phyloP scores from a whole-genome alignment of 805 yeast genomes.

The Ogataea pini region DNA sequence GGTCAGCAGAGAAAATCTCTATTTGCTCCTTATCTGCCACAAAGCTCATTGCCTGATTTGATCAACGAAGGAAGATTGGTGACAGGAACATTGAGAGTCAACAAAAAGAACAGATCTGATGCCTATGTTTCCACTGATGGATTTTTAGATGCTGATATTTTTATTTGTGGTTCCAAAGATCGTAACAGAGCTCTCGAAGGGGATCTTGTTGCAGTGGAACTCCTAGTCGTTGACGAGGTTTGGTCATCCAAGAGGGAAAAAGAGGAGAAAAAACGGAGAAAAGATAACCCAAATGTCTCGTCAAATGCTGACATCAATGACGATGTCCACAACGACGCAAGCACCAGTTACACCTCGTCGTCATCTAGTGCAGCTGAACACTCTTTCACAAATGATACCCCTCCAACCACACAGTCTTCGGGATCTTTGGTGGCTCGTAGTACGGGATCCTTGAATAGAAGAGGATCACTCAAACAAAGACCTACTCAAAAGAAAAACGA shows the following conservation, averaged over 20 bases:
- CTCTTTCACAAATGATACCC: conserved; percentile 34
- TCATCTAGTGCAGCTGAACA: conserved; percentile 33
- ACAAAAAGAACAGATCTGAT: conserved; percentile 94
- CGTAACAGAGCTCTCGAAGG: conserved; percentile 97
- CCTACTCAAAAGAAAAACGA: conserved; percentile 97
- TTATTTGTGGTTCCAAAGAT: conserved; percentile 97
- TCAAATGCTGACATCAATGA: conserved; percentile 47
- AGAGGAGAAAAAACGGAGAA: conserved; percentile 92
- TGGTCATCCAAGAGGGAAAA: conserved; percentile 97
- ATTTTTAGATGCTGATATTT: conserved; percentile 91
- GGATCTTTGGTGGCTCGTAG: conserved; percentile 23
- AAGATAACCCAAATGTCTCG: conserved; percentile 35
- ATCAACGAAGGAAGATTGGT: conserved; percentile 89
- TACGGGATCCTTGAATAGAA: conserved; percentile 55
- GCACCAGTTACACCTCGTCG: conserved; percentile 45
- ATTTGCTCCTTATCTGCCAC: conserved; percentile 96
- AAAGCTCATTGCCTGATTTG: conserved; percentile 84
- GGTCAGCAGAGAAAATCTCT: conserved; percentile 66
- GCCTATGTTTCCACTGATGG: conserved; percentile 99
- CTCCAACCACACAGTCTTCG: conserved; percentile 38
- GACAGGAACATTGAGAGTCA: conserved; percentile 89
- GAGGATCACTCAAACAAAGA: conserved; percentile 90
- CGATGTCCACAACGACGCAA: conserved; percentile 80
- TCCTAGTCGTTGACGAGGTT: conserved; percentile 93
- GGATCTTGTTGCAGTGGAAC: conserved; percentile 93